Evolutionary conservation across 2,329 filamentous ascomycete species (phyloP).

Genomic region (Lanzia echinophila): DNA sequence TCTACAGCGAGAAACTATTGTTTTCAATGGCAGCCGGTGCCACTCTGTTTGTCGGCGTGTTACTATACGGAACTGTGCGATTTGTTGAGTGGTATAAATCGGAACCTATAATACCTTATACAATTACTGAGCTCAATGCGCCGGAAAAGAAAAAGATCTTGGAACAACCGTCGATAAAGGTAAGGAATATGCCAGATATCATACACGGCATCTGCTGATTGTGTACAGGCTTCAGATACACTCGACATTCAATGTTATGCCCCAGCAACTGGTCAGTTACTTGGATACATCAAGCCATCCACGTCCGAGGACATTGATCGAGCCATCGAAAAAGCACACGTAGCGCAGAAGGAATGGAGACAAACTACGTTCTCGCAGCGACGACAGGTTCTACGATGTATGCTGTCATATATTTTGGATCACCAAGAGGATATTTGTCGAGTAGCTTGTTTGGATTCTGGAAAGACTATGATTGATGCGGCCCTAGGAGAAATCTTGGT

Average conservation of each 20-base stretch:
- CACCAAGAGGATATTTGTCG: constrained; percentile 83
- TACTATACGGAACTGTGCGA: constrained; percentile 19
- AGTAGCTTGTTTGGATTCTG: constrained; percentile 83
- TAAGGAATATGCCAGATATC: constrained; percentile 21
- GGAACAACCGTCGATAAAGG: constrained; percentile 54
- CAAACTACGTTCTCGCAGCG: constrained; percentile 71
- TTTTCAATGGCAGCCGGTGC: constrained; percentile 16
- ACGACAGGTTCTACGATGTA: constrained; percentile 69
- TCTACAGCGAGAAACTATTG: constrained; percentile 19
- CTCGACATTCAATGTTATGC: constrained; percentile 76
- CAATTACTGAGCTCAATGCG: constrained; percentile 54
- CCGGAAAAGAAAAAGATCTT: constrained; percentile 52
- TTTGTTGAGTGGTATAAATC: constrained; percentile 21
- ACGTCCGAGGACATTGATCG: constrained; percentile 73
- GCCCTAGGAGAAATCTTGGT: constrained; percentile 91
- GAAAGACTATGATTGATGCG: constrained; percentile 94
- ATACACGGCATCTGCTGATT: constrained; percentile 11
- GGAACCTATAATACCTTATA: constrained; percentile 49
- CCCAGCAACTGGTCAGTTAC: constrained; percentile 78
- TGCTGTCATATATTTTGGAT: constrained; percentile 78
- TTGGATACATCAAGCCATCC: constrained; percentile 72
- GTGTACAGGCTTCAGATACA: constrained; percentile 49
- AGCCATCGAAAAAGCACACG: constrained; percentile 64
- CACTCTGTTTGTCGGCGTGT: constrained; percentile 16
- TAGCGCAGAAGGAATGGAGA: constrained; percentile 73